Evolutionary conservation across 768 basidiomycete genomes (phyloP), one percentile per base, ranked within the genome.

Genomic region (Gautieria morchelliformis): DNA sequence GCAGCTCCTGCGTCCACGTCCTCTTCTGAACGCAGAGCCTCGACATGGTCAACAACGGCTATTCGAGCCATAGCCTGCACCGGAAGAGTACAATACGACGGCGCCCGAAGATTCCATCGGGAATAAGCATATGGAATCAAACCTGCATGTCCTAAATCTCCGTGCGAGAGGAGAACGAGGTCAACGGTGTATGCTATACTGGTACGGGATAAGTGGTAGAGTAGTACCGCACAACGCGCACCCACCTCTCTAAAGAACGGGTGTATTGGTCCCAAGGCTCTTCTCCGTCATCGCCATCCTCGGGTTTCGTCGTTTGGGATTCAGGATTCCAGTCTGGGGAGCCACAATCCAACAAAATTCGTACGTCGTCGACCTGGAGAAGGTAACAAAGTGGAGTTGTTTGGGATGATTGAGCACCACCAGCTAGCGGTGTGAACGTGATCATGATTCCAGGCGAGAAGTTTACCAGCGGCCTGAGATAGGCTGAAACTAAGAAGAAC

Each of bases 21-120:
- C 63, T 89, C 79, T 66, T 92, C 86, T 46, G 85, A 84, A 44
- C 87, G 76, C 17, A 92, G 78, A 14, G 84, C 83, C 63, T 93
- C 90, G 1, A 87, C 79, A 64, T 96, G 93, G 69, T 97, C 92
- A 6, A 87, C 80, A 2, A 89, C 87, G 15, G 91, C 91, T 44
- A 97, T 90, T 35, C 91, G 79, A 4, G 89, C 95, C 86, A 93
- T 95, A 56, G 94, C 92, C 63, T 94, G 91, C 0, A 96, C 93
- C 39, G 95, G 95, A 27, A 97, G 80, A 2, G 94, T 95, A 0
- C 90, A 88, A 68, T 98, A 99, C 19, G 93, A 84, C 3, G 93
- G 92, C 20, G 93, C 93, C 59, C 80, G 85, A 42, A 98, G 77
- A 20, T 85, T 85, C 87, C 91, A 93, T 67, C 81, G 78, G 17